Conservation (phyloP, 2,329 filamentous ascomycete species). For the Camillea tinctor region DNA sequence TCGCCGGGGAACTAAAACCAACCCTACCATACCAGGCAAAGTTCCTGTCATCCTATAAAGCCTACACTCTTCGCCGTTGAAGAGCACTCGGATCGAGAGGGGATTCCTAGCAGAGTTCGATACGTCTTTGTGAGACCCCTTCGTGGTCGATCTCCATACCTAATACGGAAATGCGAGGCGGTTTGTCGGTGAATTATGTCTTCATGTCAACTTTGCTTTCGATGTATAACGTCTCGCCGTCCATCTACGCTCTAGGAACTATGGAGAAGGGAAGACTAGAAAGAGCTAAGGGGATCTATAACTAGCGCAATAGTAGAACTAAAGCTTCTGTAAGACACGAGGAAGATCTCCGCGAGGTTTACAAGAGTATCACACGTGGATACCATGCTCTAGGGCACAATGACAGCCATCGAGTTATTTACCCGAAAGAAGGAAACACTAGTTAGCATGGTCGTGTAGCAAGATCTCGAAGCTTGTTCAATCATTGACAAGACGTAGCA, state of each 20-base stretch:
- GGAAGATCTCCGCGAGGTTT: neutral
- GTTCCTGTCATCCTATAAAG: neutral
- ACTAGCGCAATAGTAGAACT: neutral
- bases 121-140: slow-evolving; percentile 17
- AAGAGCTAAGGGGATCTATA: neutral
- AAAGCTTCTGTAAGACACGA: slow-evolving; percentile 1
- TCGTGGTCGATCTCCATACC: slow-evolving; percentile 8
- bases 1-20: too few relatives aligned
- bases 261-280: neutral
- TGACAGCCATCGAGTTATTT: neutral
- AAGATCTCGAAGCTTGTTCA: slow-evolving; percentile 1
- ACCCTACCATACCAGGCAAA: neutral
- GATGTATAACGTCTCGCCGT: neutral
- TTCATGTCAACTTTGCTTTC: neutral
- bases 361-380: neutral
- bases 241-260: neutral
- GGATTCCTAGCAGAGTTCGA: slow-evolving; percentile 4
- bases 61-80: neutral
- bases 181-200: slow-evolving; percentile 3
- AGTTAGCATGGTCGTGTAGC: neutral
- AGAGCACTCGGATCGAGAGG: neutral
- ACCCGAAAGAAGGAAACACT: neutral
- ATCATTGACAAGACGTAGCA: neutral
- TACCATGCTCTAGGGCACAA: neutral
- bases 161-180: slow-evolving; percentile 19